A percentile compares a stretch with the other conserved stretches of the same genome.
These are phyloP conservation scores for Pseudogymnoascus sp. DNA, from an alignment of 2,329 filamentous ascomycete genomes.

Conservation along the genomic window DNA sequence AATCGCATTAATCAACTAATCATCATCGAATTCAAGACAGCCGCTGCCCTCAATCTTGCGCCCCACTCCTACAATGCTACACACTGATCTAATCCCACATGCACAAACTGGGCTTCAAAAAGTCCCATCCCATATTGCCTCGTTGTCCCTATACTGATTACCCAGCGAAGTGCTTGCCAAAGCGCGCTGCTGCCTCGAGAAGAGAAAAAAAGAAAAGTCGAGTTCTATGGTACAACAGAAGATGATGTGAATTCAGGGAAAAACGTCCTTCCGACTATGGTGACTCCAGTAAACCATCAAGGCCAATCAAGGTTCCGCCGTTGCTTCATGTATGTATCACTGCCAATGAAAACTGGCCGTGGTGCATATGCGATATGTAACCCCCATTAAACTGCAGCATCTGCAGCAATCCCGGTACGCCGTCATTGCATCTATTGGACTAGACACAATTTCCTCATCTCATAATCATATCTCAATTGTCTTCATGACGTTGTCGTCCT, in stretches of 20 bases:
- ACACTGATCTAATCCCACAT: constrained; percentile 6
- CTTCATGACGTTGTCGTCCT: constrained; percentile 30
- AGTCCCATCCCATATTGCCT: constrained; percentile 2
- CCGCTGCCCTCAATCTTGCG: constrained; percentile 4
- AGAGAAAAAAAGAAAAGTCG: constrained; percentile 4
- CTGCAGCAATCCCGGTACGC: constrained; percentile 5
- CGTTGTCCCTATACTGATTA: constrained; percentile 2
- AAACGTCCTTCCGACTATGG: constrained; percentile 7
- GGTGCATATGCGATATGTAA: constrained; percentile 7
- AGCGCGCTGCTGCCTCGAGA: constrained; percentile 5
- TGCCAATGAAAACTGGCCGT: constrained; percentile 4
- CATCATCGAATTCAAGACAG: constrained; percentile 4
- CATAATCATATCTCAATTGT: constrained; percentile 29
- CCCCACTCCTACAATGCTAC: constrained; percentile 7
- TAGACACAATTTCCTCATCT: constrained; percentile 5
- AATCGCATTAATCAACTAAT: constrained; percentile 6
- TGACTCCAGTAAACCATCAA: constrained; percentile 5
- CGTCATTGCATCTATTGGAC: constrained; percentile 6
- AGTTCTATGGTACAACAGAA: constrained; percentile 8
- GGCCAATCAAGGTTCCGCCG: constrained; percentile 6
- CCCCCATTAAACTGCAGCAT: constrained; percentile 1
- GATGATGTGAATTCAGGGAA: constrained; percentile 6
- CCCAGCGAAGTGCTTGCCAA: constrained; percentile 6
- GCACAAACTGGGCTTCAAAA: background rate
- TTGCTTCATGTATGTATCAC: constrained; percentile 6